phyloP scores from a whole-genome alignment of 352 stramenopile species.

The Globisporangium heterothallicum region DNA sequence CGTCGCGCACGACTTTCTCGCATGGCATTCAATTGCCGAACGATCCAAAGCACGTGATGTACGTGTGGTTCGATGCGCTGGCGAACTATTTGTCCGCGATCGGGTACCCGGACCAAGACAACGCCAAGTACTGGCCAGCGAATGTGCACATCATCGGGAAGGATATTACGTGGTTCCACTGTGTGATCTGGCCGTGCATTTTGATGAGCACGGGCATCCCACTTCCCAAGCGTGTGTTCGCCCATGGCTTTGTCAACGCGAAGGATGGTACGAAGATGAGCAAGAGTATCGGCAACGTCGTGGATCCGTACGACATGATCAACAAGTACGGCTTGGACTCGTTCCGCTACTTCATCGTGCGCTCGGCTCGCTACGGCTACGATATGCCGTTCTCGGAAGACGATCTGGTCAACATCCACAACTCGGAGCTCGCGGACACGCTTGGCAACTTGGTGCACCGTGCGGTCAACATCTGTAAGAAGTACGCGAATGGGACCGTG shows the following conservation, averaged over 20 bases:
- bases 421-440: constrained; percentile 92
- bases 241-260: constrained; percentile 97
- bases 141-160: constrained; percentile 93
- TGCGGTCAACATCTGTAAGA: constrained; percentile 93
- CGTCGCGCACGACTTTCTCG: constrained; percentile 96
- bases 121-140: constrained; percentile 76
- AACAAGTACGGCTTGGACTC: constrained; percentile 92
- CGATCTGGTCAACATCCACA: constrained; percentile 96
- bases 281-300: constrained; percentile 98
- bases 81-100: constrained; percentile 98
- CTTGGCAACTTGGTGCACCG: constrained; percentile 96
- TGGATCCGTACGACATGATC: constrained; percentile 96
- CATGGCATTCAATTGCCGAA: constrained; percentile 94
- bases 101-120: constrained; percentile 87
- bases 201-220: constrained; percentile 96
- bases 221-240: constrained; percentile 93
- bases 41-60: constrained; percentile 96
- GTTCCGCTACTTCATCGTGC: constrained; percentile 93
- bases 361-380: constrained; percentile 92
- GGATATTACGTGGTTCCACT: constrained; percentile 99
- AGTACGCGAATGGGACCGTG: constrained; percentile 90
- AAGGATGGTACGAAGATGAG: constrained; percentile 99
- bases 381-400: constrained; percentile 93
- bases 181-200: constrained; percentile 99
- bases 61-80: constrained; percentile 99